Conservation (phyloP, 2,329 filamentous ascomycete species). For the Zasmidium citrigriseum region DNA sequence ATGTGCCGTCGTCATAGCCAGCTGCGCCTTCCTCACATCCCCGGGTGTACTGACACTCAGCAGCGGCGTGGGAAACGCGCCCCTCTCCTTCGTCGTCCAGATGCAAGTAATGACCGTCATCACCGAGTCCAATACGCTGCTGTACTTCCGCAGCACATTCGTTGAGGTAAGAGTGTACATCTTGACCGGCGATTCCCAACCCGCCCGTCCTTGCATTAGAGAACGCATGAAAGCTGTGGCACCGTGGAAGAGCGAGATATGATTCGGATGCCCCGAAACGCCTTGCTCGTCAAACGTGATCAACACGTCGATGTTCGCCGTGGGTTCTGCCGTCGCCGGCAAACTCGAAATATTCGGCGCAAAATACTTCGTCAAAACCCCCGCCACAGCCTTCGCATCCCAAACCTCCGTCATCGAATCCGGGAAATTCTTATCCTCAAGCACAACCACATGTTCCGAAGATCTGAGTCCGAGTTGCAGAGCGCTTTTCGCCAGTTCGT, state of each 20-base stretch:
- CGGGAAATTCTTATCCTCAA: constrained; percentile 78
- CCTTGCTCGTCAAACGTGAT: constrained; percentile 87
- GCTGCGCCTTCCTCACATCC: constrained; percentile 68
- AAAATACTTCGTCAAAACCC: constrained; percentile 72
- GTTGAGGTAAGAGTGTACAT: constrained; percentile 83
- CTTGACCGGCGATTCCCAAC: constrained; percentile 72
- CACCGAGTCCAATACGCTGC: constrained; percentile 73
- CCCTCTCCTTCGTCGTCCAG: constrained; percentile 52
- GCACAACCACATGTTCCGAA: constrained; percentile 79
- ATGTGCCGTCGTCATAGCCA: constrained; percentile 87
- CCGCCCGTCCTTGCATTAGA: constrained; percentile 64
- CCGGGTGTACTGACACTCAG: constrained; percentile 70
- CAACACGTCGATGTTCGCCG: constrained; percentile 71
- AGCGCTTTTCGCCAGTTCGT: constrained; percentile 81
- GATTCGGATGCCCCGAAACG: constrained; percentile 88
- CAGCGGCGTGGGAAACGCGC: constrained; percentile 57
- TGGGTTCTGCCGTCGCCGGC: constrained; percentile 50
- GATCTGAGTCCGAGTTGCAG: constrained; percentile 71
- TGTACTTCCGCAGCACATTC: constrained; percentile 76
- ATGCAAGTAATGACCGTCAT: constrained; percentile 65
- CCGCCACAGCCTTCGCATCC: constrained; percentile 69
- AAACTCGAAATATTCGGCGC: constrained; percentile 61
- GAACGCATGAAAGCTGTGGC: constrained; percentile 69
- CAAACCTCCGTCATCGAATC: constrained; percentile 85
- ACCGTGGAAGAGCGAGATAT: constrained; percentile 84